Percentiles rank a stretch among this genome's conserved stretches.
Conservation (phyloP, 2,329 filamentous ascomycete species). For the Acarospora socialis region DNA sequence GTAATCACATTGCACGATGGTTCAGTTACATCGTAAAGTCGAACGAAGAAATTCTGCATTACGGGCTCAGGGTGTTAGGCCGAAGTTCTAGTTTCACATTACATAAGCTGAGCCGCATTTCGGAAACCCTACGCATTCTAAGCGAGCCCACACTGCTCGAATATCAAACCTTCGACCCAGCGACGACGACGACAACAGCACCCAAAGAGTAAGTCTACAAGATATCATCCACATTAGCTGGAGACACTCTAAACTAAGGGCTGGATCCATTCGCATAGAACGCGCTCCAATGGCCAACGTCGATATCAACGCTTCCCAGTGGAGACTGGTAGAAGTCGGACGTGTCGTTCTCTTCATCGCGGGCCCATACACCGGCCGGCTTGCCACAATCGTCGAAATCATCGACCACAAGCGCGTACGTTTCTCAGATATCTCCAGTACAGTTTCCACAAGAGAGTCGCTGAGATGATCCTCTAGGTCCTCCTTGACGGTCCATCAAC, state of each 20-base stretch:
- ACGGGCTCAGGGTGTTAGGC: no score
- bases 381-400: conserved; percentile 95
- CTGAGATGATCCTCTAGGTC: conserved; percentile 57
- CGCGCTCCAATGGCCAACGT: conserved; percentile 66
- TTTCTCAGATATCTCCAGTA: no score
- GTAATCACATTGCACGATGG: no score
- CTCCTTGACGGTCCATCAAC: conserved; percentile 88
- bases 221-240: neutral
- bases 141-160: conserved; percentile 3
- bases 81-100: no score
- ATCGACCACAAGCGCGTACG: conserved; percentile 99
- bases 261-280: conserved; percentile 6
- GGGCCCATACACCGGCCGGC: conserved; percentile 68
- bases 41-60: no score
- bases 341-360: conserved; percentile 85
- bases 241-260: neutral
- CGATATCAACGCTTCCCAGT: conserved; percentile 66
- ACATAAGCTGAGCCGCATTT: conserved; percentile 3
- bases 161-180: no score
- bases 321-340: conserved; percentile 97
- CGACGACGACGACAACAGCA: neutral
- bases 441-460: no score
- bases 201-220: neutral
- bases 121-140: no score
- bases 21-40: no score